Base-by-base conservation (phyloP, 2,329 filamentous ascomycete genomes). In the Aspergillus melleus region DNA sequence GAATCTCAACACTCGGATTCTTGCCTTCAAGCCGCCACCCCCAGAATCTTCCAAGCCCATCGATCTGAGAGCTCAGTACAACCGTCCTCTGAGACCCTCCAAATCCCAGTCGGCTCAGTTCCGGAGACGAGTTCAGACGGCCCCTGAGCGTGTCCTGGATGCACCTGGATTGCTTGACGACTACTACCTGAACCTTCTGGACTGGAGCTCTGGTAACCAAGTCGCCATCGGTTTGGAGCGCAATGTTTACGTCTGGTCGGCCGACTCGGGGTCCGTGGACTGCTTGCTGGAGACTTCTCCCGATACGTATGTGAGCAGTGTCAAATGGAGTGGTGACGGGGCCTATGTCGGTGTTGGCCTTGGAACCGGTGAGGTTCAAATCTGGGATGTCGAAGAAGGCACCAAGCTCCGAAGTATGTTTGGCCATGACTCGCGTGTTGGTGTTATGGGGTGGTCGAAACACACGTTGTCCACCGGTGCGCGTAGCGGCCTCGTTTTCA, bases 371-470 rank as follows among this genome's bases (percentile, higher is more conserved):
- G 95, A 99, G 77, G 92, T 99, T 42, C 95, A 99, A 81, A 99
- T 99, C 80, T 99, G 95, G 94, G 95, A 98, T 71, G 94, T 97
- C 29, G 90, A 96, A 70, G 95, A 99, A 77, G 88, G 90, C 63
- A 89, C 88, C 73, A 98, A 98, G 85, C 89, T 99, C 61, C 93
- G 95, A 76, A 97, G 92, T 84, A 99, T 99, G 95, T 90, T 92
- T 75, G 95, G 95, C 61, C 95, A 99, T 74, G 94, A 98, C 73
- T 94, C 92, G 44, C 93, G 95, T 57, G 94, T 99, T 64, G 92
- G 93, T 73, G 94, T 96, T 66, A 97, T 98, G 93, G 92, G 93
- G 72, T 99, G 95, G 95, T 96, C 92, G 84, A 98, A 98, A 86
- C 95, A 98, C 80, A 87, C 96, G 59, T 86, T 99, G 55, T 98